These are phyloP conservation scores for Dioscorea cayenensis DNA, from an alignment of 116 monocot genomes.

Conservation along the genomic window DNA sequence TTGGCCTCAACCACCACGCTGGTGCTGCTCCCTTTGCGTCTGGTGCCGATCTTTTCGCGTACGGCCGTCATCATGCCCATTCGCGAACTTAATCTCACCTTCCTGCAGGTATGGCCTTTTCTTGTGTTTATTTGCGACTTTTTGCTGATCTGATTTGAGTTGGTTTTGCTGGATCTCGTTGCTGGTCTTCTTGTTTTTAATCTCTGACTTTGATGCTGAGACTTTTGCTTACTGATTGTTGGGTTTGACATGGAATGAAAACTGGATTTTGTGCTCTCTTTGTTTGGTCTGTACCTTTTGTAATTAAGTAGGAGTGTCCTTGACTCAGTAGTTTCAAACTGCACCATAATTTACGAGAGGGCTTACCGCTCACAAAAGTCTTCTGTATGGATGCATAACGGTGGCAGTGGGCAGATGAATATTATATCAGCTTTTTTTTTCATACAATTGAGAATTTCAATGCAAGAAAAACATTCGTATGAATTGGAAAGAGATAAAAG, in stretches of 20 bases:
- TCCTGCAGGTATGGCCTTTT: conserved; percentile 45
- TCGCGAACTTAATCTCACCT: conserved; percentile 67
- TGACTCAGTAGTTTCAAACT: not conserved
- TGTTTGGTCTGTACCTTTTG: not conserved
- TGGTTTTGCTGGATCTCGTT: not conserved
- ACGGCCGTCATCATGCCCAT: conserved; percentile 58
- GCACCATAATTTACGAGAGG: not conserved
- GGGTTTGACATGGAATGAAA: not conserved
- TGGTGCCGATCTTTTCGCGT: conserved; percentile 77
- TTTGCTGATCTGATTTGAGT: not conserved
- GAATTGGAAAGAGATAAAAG: too few species aligned
- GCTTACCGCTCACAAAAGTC: not conserved
- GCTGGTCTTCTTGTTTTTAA: not conserved
- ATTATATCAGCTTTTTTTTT: too few species aligned
- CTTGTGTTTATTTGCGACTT: not conserved
- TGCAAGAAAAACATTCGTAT: too few species aligned
- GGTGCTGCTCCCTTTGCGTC: conserved; percentile 36
- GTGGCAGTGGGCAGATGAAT: too few species aligned
- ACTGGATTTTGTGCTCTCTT: not conserved
- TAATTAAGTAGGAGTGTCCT: not conserved
- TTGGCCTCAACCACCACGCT: conserved; percentile 86
- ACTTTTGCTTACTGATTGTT: not conserved
- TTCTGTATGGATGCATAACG: not conserved
- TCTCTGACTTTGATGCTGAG: not conserved
- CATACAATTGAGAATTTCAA: too few species aligned